Evolutionary conservation across 768 basidiomycete species (phyloP).

Genomic region (Coprinopsis cinerea): DNA sequence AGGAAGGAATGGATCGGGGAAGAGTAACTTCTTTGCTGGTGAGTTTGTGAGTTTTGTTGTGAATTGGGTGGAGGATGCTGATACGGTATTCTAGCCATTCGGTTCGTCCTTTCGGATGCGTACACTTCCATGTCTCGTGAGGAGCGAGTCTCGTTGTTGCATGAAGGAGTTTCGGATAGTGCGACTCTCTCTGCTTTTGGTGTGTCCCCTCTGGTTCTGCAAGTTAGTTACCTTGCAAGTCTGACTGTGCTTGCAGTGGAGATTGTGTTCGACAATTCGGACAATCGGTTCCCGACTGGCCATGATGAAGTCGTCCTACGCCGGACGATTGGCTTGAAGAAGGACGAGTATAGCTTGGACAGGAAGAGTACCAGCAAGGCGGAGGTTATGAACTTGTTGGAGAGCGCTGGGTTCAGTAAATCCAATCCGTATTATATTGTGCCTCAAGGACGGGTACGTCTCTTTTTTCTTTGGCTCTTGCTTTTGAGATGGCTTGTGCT

Average conservation of each 20-base stretch:
- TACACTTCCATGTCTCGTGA: constrained; percentile 94
- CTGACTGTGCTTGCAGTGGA: constrained; percentile 47
- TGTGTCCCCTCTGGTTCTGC: constrained; percentile 25
- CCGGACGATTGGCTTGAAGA: constrained; percentile 94
- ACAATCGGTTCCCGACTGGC: constrained; percentile 90
- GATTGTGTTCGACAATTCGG: constrained; percentile 93
- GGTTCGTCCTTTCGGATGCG: constrained; percentile 95
- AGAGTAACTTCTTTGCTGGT: constrained; percentile 98
- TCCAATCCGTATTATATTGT: constrained; percentile 99
- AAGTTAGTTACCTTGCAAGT: not conserved
- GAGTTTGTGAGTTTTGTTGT: constrained; percentile 20
- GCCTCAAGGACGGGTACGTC: constrained; percentile 88
- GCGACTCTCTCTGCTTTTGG: constrained; percentile 92
- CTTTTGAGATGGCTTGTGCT: not conserved
- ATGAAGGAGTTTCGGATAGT: constrained; percentile 85
- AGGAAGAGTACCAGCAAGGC: constrained; percentile 94
- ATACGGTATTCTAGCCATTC: constrained; percentile 59
- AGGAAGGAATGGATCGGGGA: constrained; percentile 95
- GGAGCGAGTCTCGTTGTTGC: constrained; percentile 87
- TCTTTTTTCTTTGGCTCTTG: not conserved
- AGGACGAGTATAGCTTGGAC: constrained; percentile 97
- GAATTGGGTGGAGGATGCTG: not conserved
- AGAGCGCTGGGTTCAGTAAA: constrained; percentile 95
- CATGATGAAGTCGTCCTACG: constrained; percentile 83
- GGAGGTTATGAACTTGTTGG: constrained; percentile 95